These are phyloP conservation scores for Aquilaria sinensis DNA, from an alignment of 345 rosid species.

Conservation along the genomic window DNA sequence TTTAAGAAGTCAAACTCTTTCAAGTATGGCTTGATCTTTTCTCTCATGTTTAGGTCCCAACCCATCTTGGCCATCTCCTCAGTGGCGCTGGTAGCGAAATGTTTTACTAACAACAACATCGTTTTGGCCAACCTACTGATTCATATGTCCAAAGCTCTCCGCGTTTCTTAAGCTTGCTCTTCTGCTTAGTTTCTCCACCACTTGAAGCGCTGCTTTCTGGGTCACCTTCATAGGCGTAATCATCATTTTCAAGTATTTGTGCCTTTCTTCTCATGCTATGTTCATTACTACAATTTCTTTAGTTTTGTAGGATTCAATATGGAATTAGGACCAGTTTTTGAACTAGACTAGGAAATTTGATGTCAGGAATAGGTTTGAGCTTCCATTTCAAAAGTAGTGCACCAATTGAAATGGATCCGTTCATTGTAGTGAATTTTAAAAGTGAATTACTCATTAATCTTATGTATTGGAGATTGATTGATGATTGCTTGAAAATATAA, in stretches of 20 bases:
- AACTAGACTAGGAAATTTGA: neutral
- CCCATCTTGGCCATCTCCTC: no score
- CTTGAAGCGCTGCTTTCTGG: constrained; percentile 95
- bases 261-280: neutral
- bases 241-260: constrained; percentile 88
- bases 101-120: no score
- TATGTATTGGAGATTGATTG: no score
- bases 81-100: no score
- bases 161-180: constrained; percentile 72
- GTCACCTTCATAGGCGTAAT: constrained; percentile 98
- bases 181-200: constrained; percentile 85
- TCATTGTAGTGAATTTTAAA: no score
- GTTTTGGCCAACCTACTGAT: no score
- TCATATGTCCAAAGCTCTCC: constrained; percentile 20
- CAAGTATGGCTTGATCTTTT: no score
- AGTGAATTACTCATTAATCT: neutral
- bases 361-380: neutral
- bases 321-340: neutral
- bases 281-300: neutral
- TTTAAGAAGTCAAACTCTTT: neutral
- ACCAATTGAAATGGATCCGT: no score
- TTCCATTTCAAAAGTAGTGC: no score
- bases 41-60: no score
- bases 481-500: no score
- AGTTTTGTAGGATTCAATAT: neutral